Percentiles rank a stretch among this genome's conserved stretches.
Evolutionary conservation across 192 early-diverging fungal genomes (phyloP).

Genomic region (Entomortierella parvispora): DNA sequence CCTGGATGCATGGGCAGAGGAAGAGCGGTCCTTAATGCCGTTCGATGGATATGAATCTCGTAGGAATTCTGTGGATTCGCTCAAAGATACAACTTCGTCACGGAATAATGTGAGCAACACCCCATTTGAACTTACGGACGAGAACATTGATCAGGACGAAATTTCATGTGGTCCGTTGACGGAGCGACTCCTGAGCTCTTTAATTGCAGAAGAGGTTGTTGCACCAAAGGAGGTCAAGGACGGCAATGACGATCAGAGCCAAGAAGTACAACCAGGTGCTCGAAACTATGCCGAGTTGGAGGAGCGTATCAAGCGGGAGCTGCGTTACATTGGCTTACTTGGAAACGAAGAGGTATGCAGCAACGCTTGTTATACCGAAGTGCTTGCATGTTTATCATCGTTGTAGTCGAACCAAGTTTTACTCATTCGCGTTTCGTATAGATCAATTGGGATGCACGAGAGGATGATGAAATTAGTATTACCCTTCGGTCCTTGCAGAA

Average conservation of each 20-base stretch:
- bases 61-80: constrained; percentile 40
- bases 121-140: constrained; percentile 57
- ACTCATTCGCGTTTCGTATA: constrained; percentile 18
- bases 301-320: constrained; percentile 83
- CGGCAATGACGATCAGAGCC: constrained; percentile 33
- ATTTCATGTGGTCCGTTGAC: constrained; percentile 77
- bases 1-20: constrained; percentile 72
- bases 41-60: constrained; percentile 44
- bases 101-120: constrained; percentile 35
- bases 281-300: constrained; percentile 77
- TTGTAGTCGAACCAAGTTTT: not conserved
- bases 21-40: constrained; percentile 68
- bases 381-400: not conserved
- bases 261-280: constrained; percentile 3
- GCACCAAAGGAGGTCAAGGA: constrained; percentile 46
- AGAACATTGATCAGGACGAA: constrained; percentile 66
- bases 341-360: constrained; percentile 76
- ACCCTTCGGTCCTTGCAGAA: constrained; percentile 75
- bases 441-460: constrained; percentile 72
- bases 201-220: constrained; percentile 75
- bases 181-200: constrained; percentile 76
- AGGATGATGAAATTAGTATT: constrained; percentile 80
- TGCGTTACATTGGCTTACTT: constrained; percentile 84
- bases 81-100: constrained; percentile 27
- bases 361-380: not conserved